A percentile compares a stretch with the other conserved stretches of the same genome.
phyloP scores from a whole-genome alignment of 345 rosid genomes.

The Eucalyptus sideroxylon region DNA sequence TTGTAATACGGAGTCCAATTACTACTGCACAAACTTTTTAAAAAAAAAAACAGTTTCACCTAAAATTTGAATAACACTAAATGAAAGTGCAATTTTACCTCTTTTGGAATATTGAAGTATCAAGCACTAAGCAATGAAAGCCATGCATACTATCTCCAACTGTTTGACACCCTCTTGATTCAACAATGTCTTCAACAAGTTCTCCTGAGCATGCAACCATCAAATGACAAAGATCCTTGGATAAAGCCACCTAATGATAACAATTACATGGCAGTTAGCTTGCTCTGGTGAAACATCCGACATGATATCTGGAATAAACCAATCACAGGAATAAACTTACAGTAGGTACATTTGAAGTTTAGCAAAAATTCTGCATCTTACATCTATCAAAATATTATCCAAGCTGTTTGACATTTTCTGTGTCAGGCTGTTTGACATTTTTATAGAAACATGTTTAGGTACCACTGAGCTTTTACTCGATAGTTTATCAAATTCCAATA shows the following conservation, averaged over 20 bases:
- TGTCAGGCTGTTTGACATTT: not conserved
- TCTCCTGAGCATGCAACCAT: conserved; percentile 75
- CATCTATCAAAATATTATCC: not conserved
- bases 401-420: not conserved
- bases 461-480: too few species aligned
- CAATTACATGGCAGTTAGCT: not conserved
- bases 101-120: conserved; percentile 74
- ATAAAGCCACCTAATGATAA: conserved; percentile 59
- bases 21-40: not conserved
- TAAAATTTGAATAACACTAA: not conserved
- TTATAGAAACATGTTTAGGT: too few species aligned
- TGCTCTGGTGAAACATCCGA: not conserved
- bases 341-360: not conserved
- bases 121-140: conserved; percentile 58
- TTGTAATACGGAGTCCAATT: not conserved
- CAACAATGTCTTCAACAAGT: conserved; percentile 31
- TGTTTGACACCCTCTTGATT: conserved; percentile 13
- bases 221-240: conserved; percentile 80
- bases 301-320: not conserved
- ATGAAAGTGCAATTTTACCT: conserved; percentile 16
- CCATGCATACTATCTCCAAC: conserved; percentile 32
- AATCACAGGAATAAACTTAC: not conserved
- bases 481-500: too few species aligned
- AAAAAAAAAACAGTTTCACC: not conserved
- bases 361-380: not conserved